Evolutionary conservation across 805 yeast genomes (phyloP), one percentile per base, ranked within the genome.

Genomic region (Ogataea wickerhamii): DNA sequence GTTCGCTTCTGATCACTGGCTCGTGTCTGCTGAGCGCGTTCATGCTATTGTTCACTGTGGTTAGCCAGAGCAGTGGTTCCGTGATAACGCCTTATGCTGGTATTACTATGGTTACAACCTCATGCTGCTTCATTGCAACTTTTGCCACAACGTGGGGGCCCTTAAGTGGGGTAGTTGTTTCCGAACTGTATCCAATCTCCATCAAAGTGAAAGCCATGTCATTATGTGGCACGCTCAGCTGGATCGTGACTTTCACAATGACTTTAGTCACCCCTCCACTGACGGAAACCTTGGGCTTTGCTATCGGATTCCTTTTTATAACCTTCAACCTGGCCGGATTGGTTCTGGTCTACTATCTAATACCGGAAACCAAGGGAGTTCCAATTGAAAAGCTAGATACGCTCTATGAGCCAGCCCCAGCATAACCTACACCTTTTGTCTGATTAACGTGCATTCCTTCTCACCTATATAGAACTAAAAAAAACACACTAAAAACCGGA

Each of bases 101-200:
- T 23, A 69, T 71, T 3, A 67, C 79, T 75, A 75, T 82, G 53
- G 68, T 71, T 37, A 60, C 78, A 27, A 68, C 83, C 4, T 77
- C 87, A 55, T 59, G 61, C 37, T 52, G 73, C 26, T 82, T 75
- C 59, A 78, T 82, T 36, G 68, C 74, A 47, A 69, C 68, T 40
- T 82, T 83, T 60, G 86, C 88, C 2, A 64, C 78, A 17, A 76
- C 85, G 11, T 79, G 87, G 82, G 89, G 88, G 3, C 87, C 88
- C 24, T 74, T 83, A 41, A 70, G 78, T n/a, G 76, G 74, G 58
- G 74, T 79, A 18, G 66, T 82, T 35, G 77, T 82, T 11, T 70
- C 82, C 24, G 88, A 82, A 53, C 56, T 80, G 27, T 82, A 74
- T 59, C 87, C 87, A 24, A 66, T 71, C 41, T 67, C 74, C 51